These are phyloP conservation scores for Buxus sempervirens DNA, from an alignment of 164 flowering plant genomes.

Conservation along the genomic window DNA sequence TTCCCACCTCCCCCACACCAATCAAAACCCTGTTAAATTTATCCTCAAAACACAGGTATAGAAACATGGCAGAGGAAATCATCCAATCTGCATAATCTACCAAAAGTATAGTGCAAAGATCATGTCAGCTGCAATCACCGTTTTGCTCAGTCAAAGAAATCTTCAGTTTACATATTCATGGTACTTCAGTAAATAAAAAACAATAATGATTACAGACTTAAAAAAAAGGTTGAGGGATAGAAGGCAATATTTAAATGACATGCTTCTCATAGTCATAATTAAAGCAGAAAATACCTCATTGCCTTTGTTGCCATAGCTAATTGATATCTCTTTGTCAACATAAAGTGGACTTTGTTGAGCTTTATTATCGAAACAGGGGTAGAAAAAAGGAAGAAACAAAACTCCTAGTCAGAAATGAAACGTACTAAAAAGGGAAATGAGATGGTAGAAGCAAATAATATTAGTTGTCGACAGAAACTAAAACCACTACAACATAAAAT, in stretches of 20 bases:
- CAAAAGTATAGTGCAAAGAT: background rate
- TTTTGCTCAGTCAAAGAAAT: background rate
- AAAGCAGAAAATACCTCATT: constrained; percentile 70
- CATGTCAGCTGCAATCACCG: background rate
- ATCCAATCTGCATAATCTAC: background rate
- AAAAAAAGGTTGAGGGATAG: background rate
- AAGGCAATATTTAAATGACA: background rate
- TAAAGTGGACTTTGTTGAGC: constrained; percentile 36
- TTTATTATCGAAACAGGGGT: constrained; percentile 19
- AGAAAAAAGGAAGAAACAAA: constrained; percentile 10
- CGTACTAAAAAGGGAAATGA: constrained; percentile 3
- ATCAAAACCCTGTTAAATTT: no score
- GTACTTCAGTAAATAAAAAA: background rate
- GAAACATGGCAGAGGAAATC: background rate
- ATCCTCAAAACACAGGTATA: background rate
- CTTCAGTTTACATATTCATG: background rate
- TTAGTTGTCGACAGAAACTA: background rate
- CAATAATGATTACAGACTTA: background rate
- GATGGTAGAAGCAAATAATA: constrained; percentile 2
- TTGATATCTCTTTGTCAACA: constrained; percentile 67
- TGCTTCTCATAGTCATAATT: background rate
- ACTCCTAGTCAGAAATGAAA: constrained; percentile 1
- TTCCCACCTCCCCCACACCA: no score
- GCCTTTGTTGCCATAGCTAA: constrained; percentile 96
- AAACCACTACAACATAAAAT: background rate